Evolutionary conservation across 768 basidiomycete genomes (phyloP), one percentile per base, ranked within the genome.

Genomic region (Coprinopsis strossmayeri): DNA sequence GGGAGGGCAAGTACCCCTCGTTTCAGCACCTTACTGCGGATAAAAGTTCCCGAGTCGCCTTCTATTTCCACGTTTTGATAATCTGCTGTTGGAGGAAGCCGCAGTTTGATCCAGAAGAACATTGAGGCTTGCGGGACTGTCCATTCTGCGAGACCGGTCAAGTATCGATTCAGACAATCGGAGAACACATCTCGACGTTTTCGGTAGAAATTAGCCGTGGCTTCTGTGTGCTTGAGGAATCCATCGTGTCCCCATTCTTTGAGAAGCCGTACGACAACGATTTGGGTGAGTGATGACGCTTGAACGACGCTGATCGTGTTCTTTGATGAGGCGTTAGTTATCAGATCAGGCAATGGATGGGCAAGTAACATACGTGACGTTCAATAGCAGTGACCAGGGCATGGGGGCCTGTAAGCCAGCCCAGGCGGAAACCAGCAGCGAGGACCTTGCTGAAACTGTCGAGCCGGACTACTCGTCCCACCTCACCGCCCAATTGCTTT

Each of bases 371-470:
- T 61, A 82, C 83, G 65, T 85, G 73, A 34, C 71, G 62, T 59
- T 90, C 79, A 26, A 94, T 85, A 0, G 77, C 78, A 45, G 78
- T 67, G 4, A 89, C 54, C 15, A 94, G 63, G 3, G 68, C 63
- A 30, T 70, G 71, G 2, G 91, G 89, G 0, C 86, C 91, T 2
- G 85, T 81, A 0, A 74, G 78, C 60, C 85, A 91, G 11, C 91
- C 91, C 49, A 91, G 69, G 10, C 87, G 80, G 62, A 88, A 78
- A 1, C 87, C 85, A 10, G 82, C 73, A 2, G 81, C 79, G 18
- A 83, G 70, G 25, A 92, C 69, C 67, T 95, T 95, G 44, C 85
- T 88, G 46, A 94, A 72, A 55, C 86, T 89, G 62, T 95, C 92
- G 59, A 95, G 88, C 23, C 91, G 77, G 12, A 93, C 52, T 26